phyloP scores from a whole-genome alignment of 2,329 filamentous ascomycete species.

The Pseudogymnoascus destructans region DNA sequence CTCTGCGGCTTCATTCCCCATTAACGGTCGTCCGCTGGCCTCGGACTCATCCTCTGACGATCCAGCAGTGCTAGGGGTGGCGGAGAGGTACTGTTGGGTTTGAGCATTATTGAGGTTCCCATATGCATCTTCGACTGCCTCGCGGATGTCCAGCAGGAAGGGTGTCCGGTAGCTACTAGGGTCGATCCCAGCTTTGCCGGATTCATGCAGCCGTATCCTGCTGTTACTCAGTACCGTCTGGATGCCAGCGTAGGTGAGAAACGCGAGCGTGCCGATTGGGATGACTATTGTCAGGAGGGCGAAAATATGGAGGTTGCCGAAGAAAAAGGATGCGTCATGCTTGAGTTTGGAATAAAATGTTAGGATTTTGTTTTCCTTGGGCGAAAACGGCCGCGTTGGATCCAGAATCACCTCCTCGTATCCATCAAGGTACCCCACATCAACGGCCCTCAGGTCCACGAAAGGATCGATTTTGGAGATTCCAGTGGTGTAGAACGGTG shows the following conservation, averaged over 20 bases:
- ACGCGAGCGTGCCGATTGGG: conserved; percentile 57
- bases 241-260: conserved; percentile 60
- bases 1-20: background rate
- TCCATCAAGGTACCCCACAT: conserved; percentile 59
- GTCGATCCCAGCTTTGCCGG: conserved; percentile 52
- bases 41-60: background rate
- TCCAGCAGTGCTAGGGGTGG: conserved; percentile 13
- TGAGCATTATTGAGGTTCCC: conserved; percentile 59
- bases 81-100: conserved; percentile 55
- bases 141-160: conserved; percentile 59
- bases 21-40: background rate
- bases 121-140: conserved; percentile 50
- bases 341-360: conserved; percentile 19
- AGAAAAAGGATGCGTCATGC: conserved; percentile 48
- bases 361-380: conserved; percentile 20
- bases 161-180: conserved; percentile 63
- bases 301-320: conserved; percentile 27
- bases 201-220: conserved; percentile 65
- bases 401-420: conserved; percentile 69
- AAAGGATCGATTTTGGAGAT: conserved; percentile 72
- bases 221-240: conserved; percentile 64
- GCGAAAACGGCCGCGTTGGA: conserved; percentile 43
- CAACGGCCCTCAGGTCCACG: conserved; percentile 49
- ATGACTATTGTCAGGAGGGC: conserved; percentile 28
- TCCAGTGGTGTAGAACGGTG: conserved; percentile 69